Base-by-base conservation (phyloP, 306 rosid species). In the Acacia acuminata region DNA sequence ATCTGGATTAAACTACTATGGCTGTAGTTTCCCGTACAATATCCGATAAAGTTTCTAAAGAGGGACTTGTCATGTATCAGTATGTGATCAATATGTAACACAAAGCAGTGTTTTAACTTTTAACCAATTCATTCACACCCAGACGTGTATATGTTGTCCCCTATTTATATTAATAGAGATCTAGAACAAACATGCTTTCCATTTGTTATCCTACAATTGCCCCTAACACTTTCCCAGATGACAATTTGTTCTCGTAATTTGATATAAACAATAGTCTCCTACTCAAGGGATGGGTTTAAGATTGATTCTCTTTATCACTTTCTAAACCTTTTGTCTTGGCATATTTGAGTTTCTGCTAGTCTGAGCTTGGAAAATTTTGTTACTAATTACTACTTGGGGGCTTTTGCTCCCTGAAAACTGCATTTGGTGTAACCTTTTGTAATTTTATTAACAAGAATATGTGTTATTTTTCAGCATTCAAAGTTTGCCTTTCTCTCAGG, bases 401-500 rank as follows among this genome's bases (percentile, higher is more conserved):
- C 45, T 4, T 15, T 17, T 43, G 40, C 55, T 71, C 19, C 61
- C 58, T 66, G 40, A 51, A 77, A 55, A 67, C 16, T 70, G 83
- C 48, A 42, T 78, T 43, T 12, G 47, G 51, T 43, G 60, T 44
- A 34, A 60, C 60, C 71, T 70, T 55, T 66, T 55, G 60, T 81
- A 58, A 61, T 66, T 55, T 53, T 81, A 58, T 56, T 82, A 66
- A 88, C 82, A 45, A 19, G 14, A 82, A 63, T 20, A 68, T 36
- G 19, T 77, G 3, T 78, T 64, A 36, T 24, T 79, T 44, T 92
- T 85, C 98, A 94, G 98, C 94, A 88, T 88, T 87, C 94, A 88
- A 73, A 88, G 85, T 85, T 77, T 94, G 83, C 91, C 94, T 79
- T 88, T 84, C 34, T 75, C 92, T 88, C 91, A 92, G 89, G 92